Conservation (phyloP, 1,284 basidiomycete genomes). For the Tilletia caries region DNA sequence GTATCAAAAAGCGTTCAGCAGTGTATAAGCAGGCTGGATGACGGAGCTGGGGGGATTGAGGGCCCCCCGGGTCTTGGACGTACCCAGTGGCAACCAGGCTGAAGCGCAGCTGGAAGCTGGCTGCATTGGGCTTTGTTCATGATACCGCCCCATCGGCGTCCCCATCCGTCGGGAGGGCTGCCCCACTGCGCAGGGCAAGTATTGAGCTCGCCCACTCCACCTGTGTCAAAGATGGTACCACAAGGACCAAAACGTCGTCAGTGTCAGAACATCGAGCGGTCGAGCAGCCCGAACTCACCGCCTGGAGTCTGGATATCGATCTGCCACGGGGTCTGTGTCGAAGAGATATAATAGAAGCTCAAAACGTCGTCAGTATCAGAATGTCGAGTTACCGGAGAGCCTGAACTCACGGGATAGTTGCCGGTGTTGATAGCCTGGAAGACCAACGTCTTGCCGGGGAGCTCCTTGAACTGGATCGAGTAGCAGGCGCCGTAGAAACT, state of each 20-base stretch:
- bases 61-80: not conserved
- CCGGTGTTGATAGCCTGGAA: constrained; percentile 9
- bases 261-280: too few relatives aligned
- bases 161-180: not conserved
- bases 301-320: constrained; percentile 10
- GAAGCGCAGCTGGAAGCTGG: constrained; percentile 2
- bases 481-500: constrained; percentile 8
- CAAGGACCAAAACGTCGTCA: not conserved
- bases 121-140: not conserved
- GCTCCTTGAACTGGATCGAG: not conserved
- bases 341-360: too few relatives aligned
- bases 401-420: too few relatives aligned
- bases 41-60: not conserved
- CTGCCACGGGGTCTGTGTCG: not conserved
- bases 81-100: constrained; percentile 4
- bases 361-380: too few relatives aligned
- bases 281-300: not conserved
- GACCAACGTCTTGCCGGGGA: constrained; percentile 7
- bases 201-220: not conserved
- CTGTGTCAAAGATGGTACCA: not conserved
- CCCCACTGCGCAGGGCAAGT: not conserved
- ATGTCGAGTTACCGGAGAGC: too few relatives aligned
- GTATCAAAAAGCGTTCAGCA: too few relatives aligned
- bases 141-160: not conserved
- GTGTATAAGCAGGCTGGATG: too few relatives aligned